A percentile compares a stretch with the other conserved stretches of the same genome.
Evolutionary conservation across 1,139 yeast genomes (phyloP).

Genomic region (Debaryomyces sp.): DNA sequence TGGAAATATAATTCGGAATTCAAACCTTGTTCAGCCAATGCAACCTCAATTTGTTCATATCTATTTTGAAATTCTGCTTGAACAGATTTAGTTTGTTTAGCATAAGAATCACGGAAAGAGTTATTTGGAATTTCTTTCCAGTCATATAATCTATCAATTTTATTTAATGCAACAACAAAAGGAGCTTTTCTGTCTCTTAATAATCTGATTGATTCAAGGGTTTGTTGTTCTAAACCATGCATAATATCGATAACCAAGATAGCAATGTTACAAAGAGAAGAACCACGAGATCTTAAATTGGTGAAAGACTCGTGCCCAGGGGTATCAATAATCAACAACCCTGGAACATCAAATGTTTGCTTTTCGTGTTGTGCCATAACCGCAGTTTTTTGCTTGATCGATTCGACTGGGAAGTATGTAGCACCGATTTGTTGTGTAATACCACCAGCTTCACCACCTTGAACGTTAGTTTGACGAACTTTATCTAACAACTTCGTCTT

Average conservation of each 20-base stretch:
- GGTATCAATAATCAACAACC: conserved; percentile 93
- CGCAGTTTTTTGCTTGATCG: conserved; percentile 86
- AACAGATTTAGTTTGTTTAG: conserved; percentile 79
- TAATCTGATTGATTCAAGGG: conserved; percentile 88
- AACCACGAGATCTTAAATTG: conserved; percentile 97
- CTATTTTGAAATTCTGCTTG: conserved; percentile 92
- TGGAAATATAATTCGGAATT: conserved; percentile 96
- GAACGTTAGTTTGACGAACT: conserved; percentile 97
- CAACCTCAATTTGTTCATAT: conserved; percentile 81
- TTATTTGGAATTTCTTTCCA: conserved; percentile 92
- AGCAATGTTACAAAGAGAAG: conserved; percentile 98
- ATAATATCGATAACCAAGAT: conserved; percentile 96
- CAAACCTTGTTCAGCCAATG: conserved; percentile 96
- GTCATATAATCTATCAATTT: conserved; percentile 94
- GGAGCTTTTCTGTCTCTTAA: conserved; percentile 98
- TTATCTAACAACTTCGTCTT: conserved; percentile 95
- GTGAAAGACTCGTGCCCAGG: conserved; percentile 99
- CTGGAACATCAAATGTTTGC: conserved; percentile 91
- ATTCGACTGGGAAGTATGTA: conserved; percentile 96
- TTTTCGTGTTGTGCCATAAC: conserved; percentile 89
- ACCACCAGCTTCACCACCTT: conserved; percentile 99
- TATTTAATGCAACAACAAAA: conserved; percentile 92
- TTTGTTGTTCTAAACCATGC: conserved; percentile 99
- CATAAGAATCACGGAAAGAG: conserved; percentile 92
- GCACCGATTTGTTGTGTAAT: conserved; percentile 99